phyloP scores from a whole-genome alignment of 2,329 filamentous ascomycete genomes.

The Neospermospora avenae region DNA sequence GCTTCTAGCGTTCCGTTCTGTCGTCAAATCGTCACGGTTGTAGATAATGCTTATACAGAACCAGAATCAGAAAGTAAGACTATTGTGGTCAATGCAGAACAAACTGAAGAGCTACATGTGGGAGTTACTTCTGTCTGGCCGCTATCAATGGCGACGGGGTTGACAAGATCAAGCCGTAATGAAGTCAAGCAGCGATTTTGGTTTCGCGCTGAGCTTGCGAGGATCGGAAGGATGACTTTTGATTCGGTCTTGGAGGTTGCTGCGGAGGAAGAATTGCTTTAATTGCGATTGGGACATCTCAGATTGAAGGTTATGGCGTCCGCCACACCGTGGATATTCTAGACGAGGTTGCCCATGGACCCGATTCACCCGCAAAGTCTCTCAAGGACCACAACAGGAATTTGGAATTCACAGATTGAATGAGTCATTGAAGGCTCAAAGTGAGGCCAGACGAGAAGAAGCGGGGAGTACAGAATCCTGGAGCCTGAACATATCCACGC shows the following conservation, averaged over 20 bases:
- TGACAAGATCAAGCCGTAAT: neutral
- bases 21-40: neutral
- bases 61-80: neutral
- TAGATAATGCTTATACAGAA: neutral
- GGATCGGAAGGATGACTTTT: neutral
- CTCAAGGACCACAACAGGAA: too few species aligned
- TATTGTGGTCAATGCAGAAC: neutral
- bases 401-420: too few species aligned
- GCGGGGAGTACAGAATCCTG: too few species aligned
- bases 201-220: neutral
- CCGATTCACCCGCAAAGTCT: too few species aligned
- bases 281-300: too few species aligned
- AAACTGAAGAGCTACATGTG: neutral
- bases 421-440: too few species aligned
- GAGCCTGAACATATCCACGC: too few species aligned
- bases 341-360: too few species aligned
- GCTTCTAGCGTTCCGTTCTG: slow-evolving; percentile 12
- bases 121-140: neutral
- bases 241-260: neutral
- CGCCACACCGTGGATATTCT: too few species aligned
- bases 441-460: too few species aligned
- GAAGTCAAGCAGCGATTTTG: neutral
- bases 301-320: too few species aligned
- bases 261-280: neutral
- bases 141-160: neutral